A percentile compares a stretch with the other conserved stretches of the same genome.
Evolutionary conservation across 1,284 basidiomycete species (phyloP).

Genomic region (Xanthoconium separans): DNA sequence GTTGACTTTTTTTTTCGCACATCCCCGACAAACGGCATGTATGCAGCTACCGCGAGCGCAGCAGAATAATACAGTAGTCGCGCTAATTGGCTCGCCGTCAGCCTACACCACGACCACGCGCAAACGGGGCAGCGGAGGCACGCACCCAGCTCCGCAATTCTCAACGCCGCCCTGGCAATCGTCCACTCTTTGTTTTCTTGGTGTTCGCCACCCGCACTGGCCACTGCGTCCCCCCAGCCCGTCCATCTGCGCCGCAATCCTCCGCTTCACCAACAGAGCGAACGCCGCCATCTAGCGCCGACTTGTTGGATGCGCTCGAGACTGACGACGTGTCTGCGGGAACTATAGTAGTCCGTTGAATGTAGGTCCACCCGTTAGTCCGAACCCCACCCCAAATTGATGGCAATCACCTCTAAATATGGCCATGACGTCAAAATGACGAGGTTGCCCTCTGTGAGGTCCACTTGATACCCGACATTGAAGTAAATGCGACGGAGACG

Average conservation of each 20-base stretch:
- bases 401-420: too few species aligned
- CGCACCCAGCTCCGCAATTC: slow-evolving; percentile 84
- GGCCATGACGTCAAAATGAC: too few species aligned
- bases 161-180: slow-evolving; percentile 88
- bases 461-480: too few species aligned
- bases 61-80: slow-evolving; percentile 39
- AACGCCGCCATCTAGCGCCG: slow-evolving; percentile 78
- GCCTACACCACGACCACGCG: not conserved
- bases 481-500: too few species aligned
- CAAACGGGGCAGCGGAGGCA: slow-evolving; percentile 7
- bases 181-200: slow-evolving; percentile 83
- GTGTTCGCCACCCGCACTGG: slow-evolving; percentile 35
- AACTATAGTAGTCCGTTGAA: too few species aligned
- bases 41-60: slow-evolving; percentile 71
- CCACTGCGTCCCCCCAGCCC: slow-evolving; percentile 47
- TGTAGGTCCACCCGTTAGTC: too few species aligned
- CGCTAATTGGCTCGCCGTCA: slow-evolving; percentile 14
- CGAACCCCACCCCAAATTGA: too few species aligned
- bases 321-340: slow-evolving; percentile 36
- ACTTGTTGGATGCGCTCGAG: slow-evolving; percentile 79
- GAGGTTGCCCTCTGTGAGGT: too few species aligned
- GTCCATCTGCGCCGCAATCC: slow-evolving; percentile 79
- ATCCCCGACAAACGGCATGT: slow-evolving; percentile 71
- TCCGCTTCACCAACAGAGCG: slow-evolving; percentile 72
- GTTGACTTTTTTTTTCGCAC: slow-evolving; percentile 68